Percentiles rank a stretch among this genome's conserved stretches.
These are phyloP conservation scores for Hemileccinum impolitum DNA, from an alignment of 768 basidiomycete species.

Conservation along the genomic window DNA sequence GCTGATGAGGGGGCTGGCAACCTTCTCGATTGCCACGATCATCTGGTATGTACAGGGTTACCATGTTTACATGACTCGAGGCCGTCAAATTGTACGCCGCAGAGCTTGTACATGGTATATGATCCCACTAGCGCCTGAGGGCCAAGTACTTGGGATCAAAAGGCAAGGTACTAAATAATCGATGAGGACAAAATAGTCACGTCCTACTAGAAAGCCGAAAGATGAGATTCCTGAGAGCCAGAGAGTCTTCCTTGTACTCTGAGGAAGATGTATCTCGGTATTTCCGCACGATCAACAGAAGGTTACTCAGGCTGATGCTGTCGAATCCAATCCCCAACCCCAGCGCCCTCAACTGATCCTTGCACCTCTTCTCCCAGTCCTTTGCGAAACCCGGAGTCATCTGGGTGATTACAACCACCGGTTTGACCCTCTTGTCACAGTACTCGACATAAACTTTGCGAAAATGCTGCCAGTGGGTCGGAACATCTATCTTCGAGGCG, in stretches of 20 bases:
- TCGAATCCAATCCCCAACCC: slow-evolving; percentile 3
- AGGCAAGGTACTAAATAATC: background rate
- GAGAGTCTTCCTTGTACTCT: slow-evolving; percentile 20
- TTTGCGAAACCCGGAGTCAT: slow-evolving; percentile 15
- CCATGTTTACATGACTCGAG: background rate
- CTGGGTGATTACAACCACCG: slow-evolving; percentile 25
- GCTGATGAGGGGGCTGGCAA: background rate
- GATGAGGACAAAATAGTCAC: background rate
- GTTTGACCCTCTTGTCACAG: slow-evolving; percentile 22
- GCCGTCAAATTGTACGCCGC: background rate
- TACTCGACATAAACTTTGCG: slow-evolving; percentile 26
- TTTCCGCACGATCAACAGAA: slow-evolving; percentile 17
- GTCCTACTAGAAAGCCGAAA: slow-evolving; percentile 11
- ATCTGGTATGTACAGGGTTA: background rate
- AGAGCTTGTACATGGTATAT: background rate
- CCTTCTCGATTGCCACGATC: background rate
- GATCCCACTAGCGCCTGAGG: background rate
- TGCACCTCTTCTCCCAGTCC: slow-evolving; percentile 21
- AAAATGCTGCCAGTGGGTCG: slow-evolving; percentile 26
- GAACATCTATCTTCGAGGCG: slow-evolving; percentile 28
- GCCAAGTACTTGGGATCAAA: background rate
- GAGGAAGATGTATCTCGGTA: slow-evolving; percentile 11
- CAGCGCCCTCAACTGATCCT: slow-evolving; percentile 12
- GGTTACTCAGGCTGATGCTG: background rate
- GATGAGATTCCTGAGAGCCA: slow-evolving; percentile 15